Conservation (phyloP, 108 stramenopile species). For the Aurantiochytrium sp. region DNA sequence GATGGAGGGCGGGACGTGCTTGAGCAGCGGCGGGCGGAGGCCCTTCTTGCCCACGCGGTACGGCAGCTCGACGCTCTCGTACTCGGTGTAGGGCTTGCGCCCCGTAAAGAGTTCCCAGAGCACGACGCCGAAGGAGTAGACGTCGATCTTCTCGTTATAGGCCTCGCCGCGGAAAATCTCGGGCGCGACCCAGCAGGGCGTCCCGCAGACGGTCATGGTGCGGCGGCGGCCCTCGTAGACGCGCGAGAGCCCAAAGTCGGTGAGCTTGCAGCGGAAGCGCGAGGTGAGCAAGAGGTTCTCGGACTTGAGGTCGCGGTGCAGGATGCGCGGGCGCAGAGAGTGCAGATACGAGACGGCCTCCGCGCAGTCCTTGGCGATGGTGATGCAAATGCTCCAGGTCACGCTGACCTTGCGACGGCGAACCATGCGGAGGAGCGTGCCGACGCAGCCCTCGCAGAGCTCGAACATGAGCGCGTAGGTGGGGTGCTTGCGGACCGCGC, state of each 20-base stretch:
- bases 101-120: constrained; percentile 35
- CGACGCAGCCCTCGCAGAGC: constrained; percentile 29
- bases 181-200: constrained; percentile 37
- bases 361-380: constrained; percentile 66
- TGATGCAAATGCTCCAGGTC: background rate
- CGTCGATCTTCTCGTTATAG: constrained; percentile 42
- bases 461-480: constrained; percentile 18
- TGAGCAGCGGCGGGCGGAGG: constrained; percentile 29
- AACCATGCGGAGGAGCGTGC: background rate
- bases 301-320: constrained; percentile 39
- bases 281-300: constrained; percentile 31
- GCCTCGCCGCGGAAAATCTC: constrained; percentile 35
- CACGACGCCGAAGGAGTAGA: constrained; percentile 40
- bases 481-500: constrained; percentile 14
- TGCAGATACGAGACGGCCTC: constrained; percentile 90
- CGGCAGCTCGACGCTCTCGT: constrained; percentile 10
- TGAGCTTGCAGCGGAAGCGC: constrained; percentile 34
- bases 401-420: constrained; percentile 24
- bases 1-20: background rate
- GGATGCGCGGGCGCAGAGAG: constrained; percentile 66
- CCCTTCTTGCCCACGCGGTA: constrained; percentile 29
- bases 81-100: background rate
- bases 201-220: constrained; percentile 39
- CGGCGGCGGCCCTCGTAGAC: constrained; percentile 37
- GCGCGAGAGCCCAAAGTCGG: constrained; percentile 38